phyloP scores from a whole-genome alignment of 768 basidiomycete species.

The Termitomyces sp. region DNA sequence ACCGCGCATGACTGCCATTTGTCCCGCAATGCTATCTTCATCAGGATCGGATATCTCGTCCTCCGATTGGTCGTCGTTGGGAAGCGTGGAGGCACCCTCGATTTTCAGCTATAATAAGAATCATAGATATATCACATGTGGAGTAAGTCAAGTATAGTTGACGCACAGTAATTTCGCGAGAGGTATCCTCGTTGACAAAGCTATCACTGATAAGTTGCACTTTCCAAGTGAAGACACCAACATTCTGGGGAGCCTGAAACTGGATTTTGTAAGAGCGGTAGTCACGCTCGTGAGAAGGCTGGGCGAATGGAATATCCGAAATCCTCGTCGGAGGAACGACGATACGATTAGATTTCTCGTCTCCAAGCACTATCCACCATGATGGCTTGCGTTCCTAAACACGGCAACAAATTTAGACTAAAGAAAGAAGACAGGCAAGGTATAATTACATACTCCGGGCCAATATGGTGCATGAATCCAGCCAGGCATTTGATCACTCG shows the following conservation, averaged over 20 bases:
- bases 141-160: background rate
- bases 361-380: constrained; percentile 91
- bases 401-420: background rate
- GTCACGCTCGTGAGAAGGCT: constrained; percentile 41
- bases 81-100: constrained; percentile 59
- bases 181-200: constrained; percentile 75
- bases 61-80: constrained; percentile 55
- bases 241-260: constrained; percentile 88
- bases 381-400: constrained; percentile 77
- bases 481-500: constrained; percentile 35
- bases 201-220: constrained; percentile 84
- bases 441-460: constrained; percentile 64
- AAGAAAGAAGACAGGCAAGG: background rate
- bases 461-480: constrained; percentile 91
- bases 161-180: constrained; percentile 67
- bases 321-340: constrained; percentile 86
- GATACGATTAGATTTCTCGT: constrained; percentile 77
- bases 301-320: constrained; percentile 68
- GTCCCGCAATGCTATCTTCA: constrained; percentile 92
- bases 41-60: constrained; percentile 99
- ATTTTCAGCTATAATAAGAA: constrained; percentile 63
- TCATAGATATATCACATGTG: constrained; percentile 5
- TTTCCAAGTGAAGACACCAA: constrained; percentile 87
- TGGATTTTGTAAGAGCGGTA: constrained; percentile 86
- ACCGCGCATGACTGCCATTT: constrained; percentile 96